Base-by-base conservation (phyloP, 495 filamentous ascomycete species). In the Talaromyces adpressus region DNA sequence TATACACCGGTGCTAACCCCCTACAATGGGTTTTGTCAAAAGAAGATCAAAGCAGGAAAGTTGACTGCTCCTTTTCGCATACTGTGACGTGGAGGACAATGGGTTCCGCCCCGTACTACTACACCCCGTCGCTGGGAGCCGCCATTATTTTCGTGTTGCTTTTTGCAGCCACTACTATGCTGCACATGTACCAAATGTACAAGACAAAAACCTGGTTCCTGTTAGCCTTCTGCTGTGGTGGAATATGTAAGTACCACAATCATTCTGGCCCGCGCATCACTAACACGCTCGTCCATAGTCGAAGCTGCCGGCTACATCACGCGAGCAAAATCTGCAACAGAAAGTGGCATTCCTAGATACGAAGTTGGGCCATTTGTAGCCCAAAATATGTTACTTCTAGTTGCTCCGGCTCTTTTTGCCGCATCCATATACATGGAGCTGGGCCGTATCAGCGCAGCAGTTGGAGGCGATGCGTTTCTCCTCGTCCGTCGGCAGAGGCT, bases 211-310 rank as follows among this genome's bases (percentile, higher is more conserved):
- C 77, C 18, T 83, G 79, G 81, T 86, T 84, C 71, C 78, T 84
- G 72, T 75, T 85, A 18, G 75, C 80, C 5, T 84, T 88, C 65
- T 62, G 77, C 34, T 70, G 86, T 20, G 83, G 85, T 27, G 81
- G 78, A n/a, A 63, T 79, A 25, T 73, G 83, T 87, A 72, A 65
- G 83, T 41, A 6, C 73, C 7, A 41, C 14, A n/a, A 6, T 12
- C n/a, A 57, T 9, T 4, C 6, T 16, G 39, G 16, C 6, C 20
- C 1, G 12, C 49, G 29, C 11, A 12, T 49, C 30, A 61, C 18
- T 20, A 3, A 56, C 6, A 32, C 27, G 25, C 4, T 6, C 6
- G n/a, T 54, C 18, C 6, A 54, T 20, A 69, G 74, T 79, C 45
- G 77, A 79, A 63, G 57, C 71, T 6, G 61, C 78, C 12, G 79